Evolutionary conservation across 805 yeast species (phyloP), one percentile per base, ranked within the genome.

Genomic region (Zygosaccharomyces gambellarensis): DNA sequence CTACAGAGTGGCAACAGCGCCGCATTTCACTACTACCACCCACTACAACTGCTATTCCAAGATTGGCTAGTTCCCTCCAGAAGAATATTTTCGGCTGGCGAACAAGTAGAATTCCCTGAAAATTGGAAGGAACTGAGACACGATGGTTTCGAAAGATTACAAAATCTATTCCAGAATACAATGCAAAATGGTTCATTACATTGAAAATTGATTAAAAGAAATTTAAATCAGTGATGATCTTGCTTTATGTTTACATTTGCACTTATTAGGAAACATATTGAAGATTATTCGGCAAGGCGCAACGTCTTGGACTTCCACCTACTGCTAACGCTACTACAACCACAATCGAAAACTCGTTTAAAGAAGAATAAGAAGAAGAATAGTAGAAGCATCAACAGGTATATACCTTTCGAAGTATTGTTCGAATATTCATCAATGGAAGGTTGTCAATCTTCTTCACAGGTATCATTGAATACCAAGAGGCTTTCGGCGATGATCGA

Each of bases 401-500:
- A 3, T 36, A 6, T 19, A 14, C 7, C 19, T 19, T 22, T 7
- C 9, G n/a, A 14, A n/a, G 10, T 8, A 14, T 14, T 27, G 21
- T 25, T 17, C 19, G 36, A 29, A 36, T 12, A 39, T 25, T 8
- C 36, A 40, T 36, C 45, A 23, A 27, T 29, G 36, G 27, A 23
- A 27, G 49, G 47, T 14, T 46, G 50, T 21, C 48, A 49, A 25
- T 46, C 53, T n/a, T 50, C 54, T n/a, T 48, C 54, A 23, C 55
- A 49, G 42, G 53, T 50, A 17, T 54, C 53, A 25, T 47, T 58
- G 4, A 62, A 59, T 39, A 53, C 63, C 10, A 56, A 63, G 44
- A 54, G 61, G 39, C 58, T 63, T 5, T 60, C 68, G 3, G 63
- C 60, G 17, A 58, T 63, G 65, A 60, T 63, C 8, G 66, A 63